Evolutionary conservation across 208 protist species (phyloP), one percentile per base, ranked within the genome.

Genomic region (Trypanosoma lewisi): DNA sequence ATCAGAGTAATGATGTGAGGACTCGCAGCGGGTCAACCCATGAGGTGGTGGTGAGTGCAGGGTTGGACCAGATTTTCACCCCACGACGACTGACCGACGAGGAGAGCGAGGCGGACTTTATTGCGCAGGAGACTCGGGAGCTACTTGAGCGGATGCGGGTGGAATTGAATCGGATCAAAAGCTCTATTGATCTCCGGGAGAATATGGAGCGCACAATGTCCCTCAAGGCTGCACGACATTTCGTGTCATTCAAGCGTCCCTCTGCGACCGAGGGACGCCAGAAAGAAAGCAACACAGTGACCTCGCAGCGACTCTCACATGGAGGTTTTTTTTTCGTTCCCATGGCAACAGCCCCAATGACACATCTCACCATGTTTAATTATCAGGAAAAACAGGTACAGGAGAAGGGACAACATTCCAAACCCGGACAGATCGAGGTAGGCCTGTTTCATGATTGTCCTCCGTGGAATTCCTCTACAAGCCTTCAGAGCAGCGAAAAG

Each of bases 331-430:
- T 58, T 65, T 79, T 79, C 34, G 48, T 69, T 34, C 73, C 73
- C 1, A 67, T 75, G 47, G 51, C 67, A 5, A 79, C 67, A 21
- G 73, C 73, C 14, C 73, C 73, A 19, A 28, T 79, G 23, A 50
- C 44, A 31, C 36, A 51, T 34, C 63, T 79, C 27, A 37, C 48
- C n/a, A 14, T 78, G 0, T 47, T 0, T 55, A 41, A 17, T 41
- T n/a, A 25, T 44, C n/a, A 25, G 23, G 53, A 11, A 39, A 31
- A 9, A 33, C 42, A 7, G 37, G 47, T 14, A 23, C 27, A 4
- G 16, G 16, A 4, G 30, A 60, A 6, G 31, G 34, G 19, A 19
- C 27, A 58, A 49, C 12, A 36, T 5, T 25, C 2, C 27, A 12
- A 41, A 33, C 52, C n/a, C 16, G 39, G 25, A 17, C 2, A 6